phyloP scores from a whole-genome alignment of 345 rosid species.

The Carallia brachiata region DNA sequence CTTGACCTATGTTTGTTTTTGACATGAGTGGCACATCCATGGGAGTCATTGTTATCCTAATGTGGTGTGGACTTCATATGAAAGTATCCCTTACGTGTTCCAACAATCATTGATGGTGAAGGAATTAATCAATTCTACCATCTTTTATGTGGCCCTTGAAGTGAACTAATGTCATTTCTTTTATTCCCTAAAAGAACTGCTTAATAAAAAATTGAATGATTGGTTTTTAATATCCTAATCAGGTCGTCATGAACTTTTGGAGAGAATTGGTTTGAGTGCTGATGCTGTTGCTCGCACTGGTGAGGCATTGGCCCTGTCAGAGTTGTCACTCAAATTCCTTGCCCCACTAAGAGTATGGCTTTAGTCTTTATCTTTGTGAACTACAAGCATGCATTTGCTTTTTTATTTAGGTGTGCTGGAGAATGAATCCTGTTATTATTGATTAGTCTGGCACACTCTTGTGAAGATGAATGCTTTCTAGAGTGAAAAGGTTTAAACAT shows the following conservation, averaged over 20 bases:
- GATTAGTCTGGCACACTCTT: neutral
- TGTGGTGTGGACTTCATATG: neutral
- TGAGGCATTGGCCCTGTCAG: conserved; percentile 66
- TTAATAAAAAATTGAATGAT: too few relatives aligned
- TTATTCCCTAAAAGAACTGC: neutral
- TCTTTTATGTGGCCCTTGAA: neutral
- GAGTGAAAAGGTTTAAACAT: neutral
- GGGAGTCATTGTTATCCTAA: neutral
- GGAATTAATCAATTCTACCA: neutral
- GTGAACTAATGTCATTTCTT: neutral
- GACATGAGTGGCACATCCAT: too few relatives aligned
- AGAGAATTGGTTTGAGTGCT: conserved; percentile 61
- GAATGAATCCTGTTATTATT: neutral
- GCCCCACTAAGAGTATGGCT: conserved; percentile 61
- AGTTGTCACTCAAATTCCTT: conserved; percentile 73
- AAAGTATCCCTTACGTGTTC: neutral
- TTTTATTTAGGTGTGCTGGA: neutral
- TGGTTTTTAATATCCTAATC: conserved; percentile 8
- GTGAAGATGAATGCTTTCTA: neutral
- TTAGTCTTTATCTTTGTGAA: conserved; percentile 7
- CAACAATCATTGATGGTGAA: neutral
- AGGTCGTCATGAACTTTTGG: conserved; percentile 83
- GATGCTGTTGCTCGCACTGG: conserved; percentile 74
- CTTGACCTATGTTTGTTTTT: neutral
- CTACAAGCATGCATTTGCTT: neutral